Evolutionary conservation across 2,329 filamentous ascomycete genomes (phyloP).

Genomic region (Coniochaeta prunicola): DNA sequence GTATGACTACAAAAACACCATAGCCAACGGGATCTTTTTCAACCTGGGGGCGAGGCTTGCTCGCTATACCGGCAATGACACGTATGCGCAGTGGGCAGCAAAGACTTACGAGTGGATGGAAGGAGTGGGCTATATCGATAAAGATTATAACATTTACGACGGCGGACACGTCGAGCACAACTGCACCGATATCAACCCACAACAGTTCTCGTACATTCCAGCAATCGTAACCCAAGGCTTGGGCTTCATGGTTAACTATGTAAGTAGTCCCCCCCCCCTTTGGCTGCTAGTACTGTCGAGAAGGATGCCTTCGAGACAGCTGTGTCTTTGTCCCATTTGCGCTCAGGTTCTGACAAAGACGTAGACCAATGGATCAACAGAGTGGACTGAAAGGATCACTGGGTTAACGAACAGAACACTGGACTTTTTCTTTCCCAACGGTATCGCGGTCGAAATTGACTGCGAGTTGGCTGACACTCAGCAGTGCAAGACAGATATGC

Average conservation of each 20-base stretch:
- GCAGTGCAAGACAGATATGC: constrained; percentile 52
- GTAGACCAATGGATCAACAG: constrained; percentile 37
- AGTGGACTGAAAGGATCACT: constrained; percentile 45
- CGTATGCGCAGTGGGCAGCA: constrained; percentile 44
- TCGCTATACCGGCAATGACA: constrained; percentile 45
- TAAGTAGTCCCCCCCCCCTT: constrained; percentile 19
- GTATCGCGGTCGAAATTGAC: constrained; percentile 41
- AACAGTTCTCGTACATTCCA: constrained; percentile 56
- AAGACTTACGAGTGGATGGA: constrained; percentile 45
- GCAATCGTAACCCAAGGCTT: constrained; percentile 51
- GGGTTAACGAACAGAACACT: constrained; percentile 34
- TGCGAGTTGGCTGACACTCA: constrained; percentile 37
- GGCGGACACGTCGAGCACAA: constrained; percentile 44
- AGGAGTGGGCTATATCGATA: constrained; percentile 36
- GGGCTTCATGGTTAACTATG: constrained; percentile 57
- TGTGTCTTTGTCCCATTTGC: not conserved
- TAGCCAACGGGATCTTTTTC: constrained; percentile 33
- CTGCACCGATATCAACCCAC: constrained; percentile 46
- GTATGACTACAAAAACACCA: constrained; percentile 53
- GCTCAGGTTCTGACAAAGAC: not conserved
- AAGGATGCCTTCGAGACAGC: too few species aligned
- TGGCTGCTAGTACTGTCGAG: too few species aligned
- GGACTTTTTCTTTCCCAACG: constrained; percentile 22
- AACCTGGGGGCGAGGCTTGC: constrained; percentile 46
- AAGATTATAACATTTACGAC: constrained; percentile 53